phyloP scores from a whole-genome alignment of 2,329 filamentous ascomycete genomes.

The Dactylellina parvicollis region DNA sequence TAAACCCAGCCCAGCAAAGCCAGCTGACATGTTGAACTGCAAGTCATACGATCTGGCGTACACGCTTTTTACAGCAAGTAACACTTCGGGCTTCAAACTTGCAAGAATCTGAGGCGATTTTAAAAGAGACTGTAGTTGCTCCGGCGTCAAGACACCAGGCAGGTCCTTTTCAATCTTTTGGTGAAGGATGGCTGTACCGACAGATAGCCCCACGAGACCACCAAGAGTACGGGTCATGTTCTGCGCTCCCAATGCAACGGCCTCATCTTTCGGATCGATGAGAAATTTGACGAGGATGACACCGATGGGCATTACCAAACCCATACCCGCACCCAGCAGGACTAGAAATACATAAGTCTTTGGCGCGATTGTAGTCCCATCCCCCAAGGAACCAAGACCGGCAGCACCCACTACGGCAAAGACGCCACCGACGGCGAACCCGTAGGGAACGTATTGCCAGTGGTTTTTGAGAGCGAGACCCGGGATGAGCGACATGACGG shows the following conservation, averaged over 20 bases:
- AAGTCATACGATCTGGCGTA: constrained; percentile 43
- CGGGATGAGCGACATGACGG: constrained; percentile 59
- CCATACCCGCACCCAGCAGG: constrained; percentile 62
- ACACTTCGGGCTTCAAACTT: constrained; percentile 26
- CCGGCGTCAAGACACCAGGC: constrained; percentile 18
- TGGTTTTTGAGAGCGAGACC: constrained; percentile 59
- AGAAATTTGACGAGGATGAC: constrained; percentile 60
- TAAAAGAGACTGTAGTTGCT: constrained; percentile 33
- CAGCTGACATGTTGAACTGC: constrained; percentile 49
- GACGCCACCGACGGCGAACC: constrained; percentile 58
- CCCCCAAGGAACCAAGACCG: constrained; percentile 59
- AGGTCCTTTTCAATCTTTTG: constrained; percentile 35
- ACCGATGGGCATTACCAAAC: constrained; percentile 59
- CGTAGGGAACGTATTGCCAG: constrained; percentile 59
- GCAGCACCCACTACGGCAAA: constrained; percentile 61
- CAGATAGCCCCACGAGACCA: constrained; percentile 61
- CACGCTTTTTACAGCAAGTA: constrained; percentile 26
- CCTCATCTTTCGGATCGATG: constrained; percentile 59
- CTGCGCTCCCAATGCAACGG: constrained; percentile 60
- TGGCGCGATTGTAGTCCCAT: constrained; percentile 44
- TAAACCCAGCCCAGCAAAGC: constrained; percentile 37
- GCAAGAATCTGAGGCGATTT: constrained; percentile 37
- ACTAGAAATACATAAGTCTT: constrained; percentile 60
- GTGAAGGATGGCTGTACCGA: constrained; percentile 56
- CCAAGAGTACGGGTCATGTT: constrained; percentile 62